phyloP scores from a whole-genome alignment of 2,329 filamentous ascomycete genomes.

The Pyrenophora graminea region DNA sequence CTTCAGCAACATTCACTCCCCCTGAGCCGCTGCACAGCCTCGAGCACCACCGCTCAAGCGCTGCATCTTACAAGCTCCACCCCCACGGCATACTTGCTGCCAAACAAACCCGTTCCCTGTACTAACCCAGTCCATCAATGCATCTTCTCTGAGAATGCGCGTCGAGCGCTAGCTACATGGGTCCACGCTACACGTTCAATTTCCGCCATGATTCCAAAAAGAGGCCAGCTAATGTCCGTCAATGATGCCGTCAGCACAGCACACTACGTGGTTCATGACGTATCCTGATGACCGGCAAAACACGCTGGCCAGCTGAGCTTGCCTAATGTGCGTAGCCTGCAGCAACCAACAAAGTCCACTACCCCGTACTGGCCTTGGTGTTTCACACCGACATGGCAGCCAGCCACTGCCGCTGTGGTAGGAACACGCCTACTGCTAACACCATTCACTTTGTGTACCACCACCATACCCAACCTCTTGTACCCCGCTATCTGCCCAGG shows the following conservation, averaged over 20 bases:
- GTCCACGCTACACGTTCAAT: constrained; percentile 5
- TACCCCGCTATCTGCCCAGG: constrained; percentile 11
- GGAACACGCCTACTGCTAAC: too few relatives aligned
- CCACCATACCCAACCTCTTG: background rate
- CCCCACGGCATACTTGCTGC: background rate
- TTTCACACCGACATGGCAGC: constrained; percentile 7
- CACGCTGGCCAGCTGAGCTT: background rate
- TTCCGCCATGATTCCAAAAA: constrained; percentile 4
- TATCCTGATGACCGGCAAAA: constrained; percentile 3
- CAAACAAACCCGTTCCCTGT: constrained; percentile 1
- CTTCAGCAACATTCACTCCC: too few relatives aligned
- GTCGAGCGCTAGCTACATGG: constrained; percentile 5
- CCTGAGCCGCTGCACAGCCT: too few relatives aligned
- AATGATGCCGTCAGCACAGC: constrained; percentile 3
- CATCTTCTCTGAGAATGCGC: constrained; percentile 2
- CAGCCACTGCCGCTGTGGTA: too few relatives aligned
- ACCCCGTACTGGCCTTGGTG: background rate
- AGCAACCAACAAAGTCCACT: background rate
- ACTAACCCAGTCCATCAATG: constrained; percentile 1
- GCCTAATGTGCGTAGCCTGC: constrained; percentile 1
- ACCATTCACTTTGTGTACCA: too few relatives aligned
- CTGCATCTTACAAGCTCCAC: background rate
- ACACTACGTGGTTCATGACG: constrained; percentile 7
- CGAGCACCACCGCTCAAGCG: too few relatives aligned
- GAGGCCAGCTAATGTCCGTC: constrained; percentile 4